These are phyloP conservation scores for Hippophae rhamnoides DNA, from an alignment of 306 rosid species.

Conservation along the genomic window DNA sequence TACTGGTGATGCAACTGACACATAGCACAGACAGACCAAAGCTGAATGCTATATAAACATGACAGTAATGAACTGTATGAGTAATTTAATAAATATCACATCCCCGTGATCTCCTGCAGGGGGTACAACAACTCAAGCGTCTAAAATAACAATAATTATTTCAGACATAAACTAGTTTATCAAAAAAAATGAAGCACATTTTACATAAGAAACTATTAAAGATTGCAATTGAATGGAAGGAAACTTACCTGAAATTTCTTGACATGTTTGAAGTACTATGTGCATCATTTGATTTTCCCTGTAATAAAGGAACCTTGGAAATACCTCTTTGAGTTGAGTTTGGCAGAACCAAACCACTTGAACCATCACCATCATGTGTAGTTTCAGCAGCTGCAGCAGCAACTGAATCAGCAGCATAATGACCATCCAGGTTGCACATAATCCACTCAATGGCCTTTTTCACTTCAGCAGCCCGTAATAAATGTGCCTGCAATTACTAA, in stretches of 20 bases:
- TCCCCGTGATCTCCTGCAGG: too few relatives aligned
- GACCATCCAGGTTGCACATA: conserved; percentile 82
- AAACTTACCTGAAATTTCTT: conserved; percentile 76
- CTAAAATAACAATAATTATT: too few relatives aligned
- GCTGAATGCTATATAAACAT: not conserved
- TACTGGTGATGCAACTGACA: conserved; percentile 20
- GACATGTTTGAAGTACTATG: conserved; percentile 72
- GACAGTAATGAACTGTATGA: too few relatives aligned
- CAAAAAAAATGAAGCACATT: not conserved
- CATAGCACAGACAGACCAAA: conserved; percentile 9
- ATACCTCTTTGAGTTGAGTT: conserved; percentile 43
- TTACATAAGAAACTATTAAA: not conserved
- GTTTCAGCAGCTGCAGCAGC: conserved; percentile 87
- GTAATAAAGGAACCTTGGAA: conserved; percentile 42
- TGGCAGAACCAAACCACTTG: conserved; percentile 28
- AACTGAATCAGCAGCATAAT: conserved; percentile 91
- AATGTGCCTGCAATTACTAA: conserved; percentile 99
- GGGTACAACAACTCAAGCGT: too few relatives aligned
- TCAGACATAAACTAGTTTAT: too few relatives aligned
- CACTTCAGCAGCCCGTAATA: conserved; percentile 93
- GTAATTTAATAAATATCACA: too few relatives aligned
- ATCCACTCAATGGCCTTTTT: conserved; percentile 94
- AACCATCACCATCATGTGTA: conserved; percentile 51
- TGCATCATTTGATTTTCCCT: conserved; percentile 64
- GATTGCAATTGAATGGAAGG: conserved; percentile 17